Conservation (phyloP, 352 stramenopile species). For the Discostella stelligera region DNA sequence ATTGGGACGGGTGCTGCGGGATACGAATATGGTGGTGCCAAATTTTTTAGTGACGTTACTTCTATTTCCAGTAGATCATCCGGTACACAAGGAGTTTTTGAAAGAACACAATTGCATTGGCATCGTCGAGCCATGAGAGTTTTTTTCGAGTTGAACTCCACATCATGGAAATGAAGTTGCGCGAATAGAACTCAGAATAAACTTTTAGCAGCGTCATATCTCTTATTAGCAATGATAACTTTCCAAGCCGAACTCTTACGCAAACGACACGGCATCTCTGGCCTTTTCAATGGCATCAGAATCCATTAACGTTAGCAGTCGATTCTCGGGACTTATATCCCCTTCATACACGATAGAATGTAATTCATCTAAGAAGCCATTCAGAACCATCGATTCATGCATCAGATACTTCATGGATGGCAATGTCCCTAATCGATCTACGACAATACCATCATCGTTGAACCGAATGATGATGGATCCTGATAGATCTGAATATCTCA, state of each 20-base stretch:
- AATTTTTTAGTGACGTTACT: slow-evolving; percentile 82
- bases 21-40: slow-evolving; percentile 76
- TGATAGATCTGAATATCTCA: slow-evolving; percentile 67
- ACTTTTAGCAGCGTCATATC: not conserved
- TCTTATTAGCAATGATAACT: not conserved
- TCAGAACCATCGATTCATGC: slow-evolving; percentile 72
- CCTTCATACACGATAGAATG: slow-evolving; percentile 54
- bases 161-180: no score
- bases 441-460: slow-evolving; percentile 52
- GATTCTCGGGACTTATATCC: slow-evolving; percentile 51
- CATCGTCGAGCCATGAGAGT: slow-evolving; percentile 57
- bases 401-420: slow-evolving; percentile 76
- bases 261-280: slow-evolving; percentile 35
- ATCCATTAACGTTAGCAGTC: slow-evolving; percentile 63
- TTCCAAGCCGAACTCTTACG: not conserved
- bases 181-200: not conserved
- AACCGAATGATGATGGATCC: slow-evolving; percentile 66
- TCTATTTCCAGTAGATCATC: slow-evolving; percentile 78
- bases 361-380: slow-evolving; percentile 69
- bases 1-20: slow-evolving; percentile 58
- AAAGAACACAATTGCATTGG: slow-evolving; percentile 79
- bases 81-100: slow-evolving; percentile 73
- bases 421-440: slow-evolving; percentile 62
- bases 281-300: slow-evolving; percentile 40
- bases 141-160: no score